A percentile compares a stretch with the other conserved stretches of the same genome.
phyloP scores from a whole-genome alignment of 1,284 basidiomycete genomes.

The Psilocybe mexicana region DNA sequence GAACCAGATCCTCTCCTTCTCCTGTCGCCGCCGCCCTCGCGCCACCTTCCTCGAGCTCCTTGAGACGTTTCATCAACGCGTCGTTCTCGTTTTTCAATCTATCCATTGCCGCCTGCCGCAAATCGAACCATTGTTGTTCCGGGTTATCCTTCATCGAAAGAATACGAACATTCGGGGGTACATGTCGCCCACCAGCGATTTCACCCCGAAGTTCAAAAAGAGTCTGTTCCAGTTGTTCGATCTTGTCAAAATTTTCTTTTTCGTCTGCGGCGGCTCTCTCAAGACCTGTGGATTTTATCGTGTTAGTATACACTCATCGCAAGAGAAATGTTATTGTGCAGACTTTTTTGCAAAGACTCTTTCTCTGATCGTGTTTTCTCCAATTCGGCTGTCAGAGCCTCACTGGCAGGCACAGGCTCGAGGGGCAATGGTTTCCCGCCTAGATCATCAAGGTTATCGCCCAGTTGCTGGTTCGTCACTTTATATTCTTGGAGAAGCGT shows the following conservation, averaged over 20 bases:
- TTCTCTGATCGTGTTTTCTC: constrained; percentile 41
- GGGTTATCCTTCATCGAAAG: constrained; percentile 76
- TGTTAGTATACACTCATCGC: background rate
- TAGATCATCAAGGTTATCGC: constrained; percentile 42
- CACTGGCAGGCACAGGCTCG: constrained; percentile 29
- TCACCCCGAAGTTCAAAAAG: constrained; percentile 76
- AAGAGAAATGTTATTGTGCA: background rate
- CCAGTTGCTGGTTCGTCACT: constrained; percentile 42
- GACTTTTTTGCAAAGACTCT: constrained; percentile 46
- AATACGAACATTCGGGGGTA: constrained; percentile 71
- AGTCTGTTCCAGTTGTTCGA: constrained; percentile 62
- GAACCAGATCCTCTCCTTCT: constrained; percentile 50
- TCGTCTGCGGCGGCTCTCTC: constrained; percentile 37
- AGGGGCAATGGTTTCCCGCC: constrained; percentile 32
- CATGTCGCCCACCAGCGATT: constrained; percentile 75
- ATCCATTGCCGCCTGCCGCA: constrained; percentile 68
- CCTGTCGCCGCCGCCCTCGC: constrained; percentile 12
- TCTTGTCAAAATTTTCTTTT: constrained; percentile 46
- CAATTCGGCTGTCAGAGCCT: constrained; percentile 44
- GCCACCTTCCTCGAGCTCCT: constrained; percentile 49
- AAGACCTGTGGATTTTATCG: constrained; percentile 37
- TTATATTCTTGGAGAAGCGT: constrained; percentile 57
- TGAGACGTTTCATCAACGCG: constrained; percentile 59
- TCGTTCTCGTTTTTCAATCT: constrained; percentile 75
- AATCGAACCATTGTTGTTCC: constrained; percentile 68